Base-by-base conservation (phyloP, 202 grass and related monocot species). In the Setaria viridis region DNA sequence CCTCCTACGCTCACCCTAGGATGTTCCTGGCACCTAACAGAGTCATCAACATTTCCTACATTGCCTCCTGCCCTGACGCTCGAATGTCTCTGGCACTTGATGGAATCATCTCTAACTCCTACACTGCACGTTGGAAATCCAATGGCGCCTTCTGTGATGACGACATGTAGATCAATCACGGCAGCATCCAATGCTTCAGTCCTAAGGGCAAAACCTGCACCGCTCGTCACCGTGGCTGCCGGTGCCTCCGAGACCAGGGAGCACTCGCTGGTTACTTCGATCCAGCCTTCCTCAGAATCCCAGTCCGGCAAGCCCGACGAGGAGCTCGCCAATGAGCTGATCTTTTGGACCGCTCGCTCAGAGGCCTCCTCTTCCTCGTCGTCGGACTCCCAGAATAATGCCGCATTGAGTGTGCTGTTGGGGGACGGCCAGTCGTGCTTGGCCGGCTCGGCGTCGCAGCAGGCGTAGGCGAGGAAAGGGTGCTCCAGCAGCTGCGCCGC, bases 401-500 rank as follows among this genome's bases (percentile, higher is more conserved):
- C 82, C 6, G 77, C 85, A 1, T 92, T 80, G 41, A 99, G 81
- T 0, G 88, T 95, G 80, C 90, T 95, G 67, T 81, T 94, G 4
- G 96, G 96, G n/a, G 96, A 92, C 45, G 85, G 47, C 56, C 67
- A 59, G 47, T 85, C 78, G 16, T 62, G 81, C 54, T 78, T 91
- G 64, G 19, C 51, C 11, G 37, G 74, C 62, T 84, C 76, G 1
- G 71, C 29, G 10, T 34, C 16, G 13, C 16, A 41, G 20, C 72
- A 63, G 21, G 56, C 74, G 20, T 39, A 47, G 7, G 91, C 70
- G 21, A 98, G 43, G 73, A 98, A 98, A 0, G 95, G 87, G 80
- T 98, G 95, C 43, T 82, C 79, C 82, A 95, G 72, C 11, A 98
- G 77, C 77, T 92, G 82, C 68, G 71, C 78, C 1, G 85, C 84